These are phyloP conservation scores for Lactifluus echinatus DNA, from an alignment of 768 basidiomycete genomes.

Conservation along the genomic window DNA sequence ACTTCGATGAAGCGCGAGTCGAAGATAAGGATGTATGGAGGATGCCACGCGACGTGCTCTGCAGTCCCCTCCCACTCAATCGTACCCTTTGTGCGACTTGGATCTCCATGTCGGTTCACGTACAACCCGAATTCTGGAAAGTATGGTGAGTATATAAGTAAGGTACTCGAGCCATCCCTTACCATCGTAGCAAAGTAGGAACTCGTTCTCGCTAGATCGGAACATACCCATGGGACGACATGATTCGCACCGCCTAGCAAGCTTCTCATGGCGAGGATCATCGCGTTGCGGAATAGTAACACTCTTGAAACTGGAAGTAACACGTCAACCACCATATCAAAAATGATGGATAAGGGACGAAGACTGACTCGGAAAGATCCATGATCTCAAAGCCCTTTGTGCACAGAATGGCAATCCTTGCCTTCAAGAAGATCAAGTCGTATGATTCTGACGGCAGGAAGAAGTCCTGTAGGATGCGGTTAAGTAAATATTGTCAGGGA, in stretches of 20 bases:
- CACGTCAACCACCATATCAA: neutral
- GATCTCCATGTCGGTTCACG: constrained; percentile 87
- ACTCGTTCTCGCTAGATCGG: constrained; percentile 78
- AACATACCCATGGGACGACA: constrained; percentile 87
- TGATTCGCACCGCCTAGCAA: constrained; percentile 75
- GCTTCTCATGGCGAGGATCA: constrained; percentile 49
- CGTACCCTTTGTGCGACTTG: constrained; percentile 56
- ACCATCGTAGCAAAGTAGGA: constrained; percentile 87
- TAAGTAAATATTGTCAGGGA: neutral
- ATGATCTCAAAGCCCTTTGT: constrained; percentile 96
- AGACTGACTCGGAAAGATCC: constrained; percentile 80
- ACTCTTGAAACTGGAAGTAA: constrained; percentile 59
- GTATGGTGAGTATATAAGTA: neutral
- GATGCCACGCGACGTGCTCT: constrained; percentile 81
- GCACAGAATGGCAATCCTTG: constrained; percentile 87
- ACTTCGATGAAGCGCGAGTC: constrained; percentile 88
- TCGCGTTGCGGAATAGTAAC: constrained; percentile 84
- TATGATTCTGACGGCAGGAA: constrained; percentile 88
- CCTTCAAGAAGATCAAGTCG: constrained; percentile 87
- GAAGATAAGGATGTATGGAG: constrained; percentile 82
- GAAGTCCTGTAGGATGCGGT: constrained; percentile 48
- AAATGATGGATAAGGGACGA: neutral
- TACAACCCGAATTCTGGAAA: constrained; percentile 79
- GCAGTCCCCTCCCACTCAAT: constrained; percentile 96
- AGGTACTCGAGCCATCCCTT: constrained; percentile 19